Evolutionary conservation across 306 rosid genomes (phyloP).

Genomic region (Lathyrus aphaca): DNA sequence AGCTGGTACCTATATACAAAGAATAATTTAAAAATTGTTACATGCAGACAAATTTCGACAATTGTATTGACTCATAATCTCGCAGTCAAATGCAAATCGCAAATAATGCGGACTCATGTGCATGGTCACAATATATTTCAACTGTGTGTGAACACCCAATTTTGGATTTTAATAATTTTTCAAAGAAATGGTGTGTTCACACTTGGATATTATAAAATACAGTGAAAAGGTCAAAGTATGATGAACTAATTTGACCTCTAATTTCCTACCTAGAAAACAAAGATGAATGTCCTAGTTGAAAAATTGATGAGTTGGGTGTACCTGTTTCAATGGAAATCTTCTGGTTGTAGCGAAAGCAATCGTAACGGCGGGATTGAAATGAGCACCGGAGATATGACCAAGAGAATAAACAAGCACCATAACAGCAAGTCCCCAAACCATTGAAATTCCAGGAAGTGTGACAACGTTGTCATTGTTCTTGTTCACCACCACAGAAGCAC

Average conservation of each 20-base stretch:
- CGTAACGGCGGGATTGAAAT: constrained; percentile 91
- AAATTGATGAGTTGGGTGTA: constrained; percentile 35
- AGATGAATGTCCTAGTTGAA: background rate
- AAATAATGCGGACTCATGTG: too few species aligned
- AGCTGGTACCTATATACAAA: constrained; percentile 58
- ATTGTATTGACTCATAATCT: background rate
- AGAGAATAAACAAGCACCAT: constrained; percentile 71
- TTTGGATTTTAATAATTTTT: background rate
- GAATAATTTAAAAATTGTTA: background rate
- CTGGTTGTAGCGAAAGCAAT: constrained; percentile 70
- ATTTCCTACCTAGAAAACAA: background rate
- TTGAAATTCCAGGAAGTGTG: constrained; percentile 68
- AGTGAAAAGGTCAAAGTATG: background rate
- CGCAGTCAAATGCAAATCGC: too few species aligned
- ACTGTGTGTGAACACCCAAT: background rate
- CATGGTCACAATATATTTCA: too few species aligned
- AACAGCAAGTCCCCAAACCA: constrained; percentile 78
- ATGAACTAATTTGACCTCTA: constrained; percentile 28
- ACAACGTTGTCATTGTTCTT: constrained; percentile 45
- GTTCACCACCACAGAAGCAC: constrained; percentile 79
- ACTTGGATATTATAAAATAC: constrained; percentile 12
- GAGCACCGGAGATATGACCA: constrained; percentile 93
- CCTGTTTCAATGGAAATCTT: constrained; percentile 80
- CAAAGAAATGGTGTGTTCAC: background rate
- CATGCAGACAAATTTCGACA: background rate